These are phyloP conservation scores for Acanthamoeba castellanii DNA, from an alignment of 208 protist species.

Conservation along the genomic window DNA sequence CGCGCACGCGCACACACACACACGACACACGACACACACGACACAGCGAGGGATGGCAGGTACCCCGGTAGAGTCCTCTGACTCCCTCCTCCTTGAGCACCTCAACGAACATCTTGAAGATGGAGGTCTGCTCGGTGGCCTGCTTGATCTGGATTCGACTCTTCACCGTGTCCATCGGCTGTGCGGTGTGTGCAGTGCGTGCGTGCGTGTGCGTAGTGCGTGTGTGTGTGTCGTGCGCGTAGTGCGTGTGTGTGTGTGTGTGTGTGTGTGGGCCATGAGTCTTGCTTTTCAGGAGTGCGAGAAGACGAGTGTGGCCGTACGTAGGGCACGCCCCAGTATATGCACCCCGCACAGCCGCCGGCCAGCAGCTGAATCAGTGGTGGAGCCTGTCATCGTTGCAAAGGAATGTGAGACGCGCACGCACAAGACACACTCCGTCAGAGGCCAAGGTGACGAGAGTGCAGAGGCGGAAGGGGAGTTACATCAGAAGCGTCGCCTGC, in stretches of 20 bases:
- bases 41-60: background rate
- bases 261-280: no score
- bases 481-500: conserved; percentile 25
- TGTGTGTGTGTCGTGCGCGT: background rate
- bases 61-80: conserved; percentile 35
- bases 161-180: conserved; percentile 46
- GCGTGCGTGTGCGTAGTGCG: no score
- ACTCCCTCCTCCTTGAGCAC: conserved; percentile 32
- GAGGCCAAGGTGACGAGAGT: background rate
- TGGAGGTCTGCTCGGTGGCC: background rate
- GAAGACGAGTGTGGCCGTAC: background rate
- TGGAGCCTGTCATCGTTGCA: background rate
- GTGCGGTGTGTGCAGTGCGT: background rate
- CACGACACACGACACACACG: background rate
- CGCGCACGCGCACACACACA: no score
- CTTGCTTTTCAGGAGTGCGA: background rate
- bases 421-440: background rate
- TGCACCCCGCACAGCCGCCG: background rate
- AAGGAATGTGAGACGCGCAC: background rate
- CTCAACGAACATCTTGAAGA: conserved; percentile 21
- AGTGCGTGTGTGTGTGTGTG: background rate
- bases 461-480: background rate
- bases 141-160: conserved; percentile 56
- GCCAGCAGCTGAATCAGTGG: conserved; percentile 28
- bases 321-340: conserved; percentile 27